Evolutionary conservation across 2,329 filamentous ascomycete genomes (phyloP).

Genomic region (Alternaria alternata): DNA sequence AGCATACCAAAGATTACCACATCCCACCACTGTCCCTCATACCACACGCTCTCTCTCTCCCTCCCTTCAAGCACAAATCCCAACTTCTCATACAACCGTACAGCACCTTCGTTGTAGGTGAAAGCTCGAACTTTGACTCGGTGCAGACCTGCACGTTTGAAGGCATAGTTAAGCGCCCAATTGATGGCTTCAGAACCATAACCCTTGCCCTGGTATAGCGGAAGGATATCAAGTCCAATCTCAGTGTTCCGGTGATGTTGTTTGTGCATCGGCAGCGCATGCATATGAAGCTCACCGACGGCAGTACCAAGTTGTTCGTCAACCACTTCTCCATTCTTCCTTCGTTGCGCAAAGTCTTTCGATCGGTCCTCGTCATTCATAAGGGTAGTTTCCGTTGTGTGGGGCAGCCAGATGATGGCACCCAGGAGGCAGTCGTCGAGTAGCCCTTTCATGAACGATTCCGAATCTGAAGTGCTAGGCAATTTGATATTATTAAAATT

Average conservation of each 20-base stretch:
- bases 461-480: slow-evolving; percentile 21
- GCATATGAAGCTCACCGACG: slow-evolving; percentile 30
- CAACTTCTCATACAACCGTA: slow-evolving; percentile 55
- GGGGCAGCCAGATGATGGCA: slow-evolving; percentile 33
- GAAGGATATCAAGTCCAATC: slow-evolving; percentile 52
- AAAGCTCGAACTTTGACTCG: slow-evolving; percentile 53
- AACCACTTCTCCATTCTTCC: not conserved
- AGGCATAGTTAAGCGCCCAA: slow-evolving; percentile 60
- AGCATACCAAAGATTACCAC: slow-evolving; percentile 37
- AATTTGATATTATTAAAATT: slow-evolving; percentile 33
- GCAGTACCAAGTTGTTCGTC: slow-evolving; percentile 3
- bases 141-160: slow-evolving; percentile 56
- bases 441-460: slow-evolving; percentile 25
- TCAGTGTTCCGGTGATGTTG: slow-evolving; percentile 55
- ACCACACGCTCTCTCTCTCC: slow-evolving; percentile 54
- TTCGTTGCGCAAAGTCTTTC: not conserved
- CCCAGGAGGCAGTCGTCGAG: slow-evolving; percentile 31
- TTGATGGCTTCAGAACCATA: slow-evolving; percentile 59
- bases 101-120: slow-evolving; percentile 55
- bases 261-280: not conserved
- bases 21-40: slow-evolving; percentile 54
- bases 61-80: slow-evolving; percentile 58
- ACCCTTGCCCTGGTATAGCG: slow-evolving; percentile 49
- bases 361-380: not conserved
- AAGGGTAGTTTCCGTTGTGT: not conserved